Conservation (phyloP, 768 basidiomycete species). For the Dacryopinax spathularia region DNA sequence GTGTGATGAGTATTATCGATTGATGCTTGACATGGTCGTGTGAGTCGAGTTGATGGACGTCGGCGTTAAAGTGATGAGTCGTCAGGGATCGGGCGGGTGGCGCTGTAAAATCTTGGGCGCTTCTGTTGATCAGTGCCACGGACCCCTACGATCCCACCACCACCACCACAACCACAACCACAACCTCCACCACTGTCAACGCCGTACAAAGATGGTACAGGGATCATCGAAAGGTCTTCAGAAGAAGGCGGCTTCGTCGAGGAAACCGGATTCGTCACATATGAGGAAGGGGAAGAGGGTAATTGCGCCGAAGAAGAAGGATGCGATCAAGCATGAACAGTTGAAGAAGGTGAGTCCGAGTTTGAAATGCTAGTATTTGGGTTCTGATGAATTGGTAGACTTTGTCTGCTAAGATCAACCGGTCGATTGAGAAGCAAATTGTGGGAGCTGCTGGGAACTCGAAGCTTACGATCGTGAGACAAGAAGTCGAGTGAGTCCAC, state of each 20-base stretch:
- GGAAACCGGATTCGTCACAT: not conserved
- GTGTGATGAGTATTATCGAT: not conserved
- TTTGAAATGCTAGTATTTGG: not conserved
- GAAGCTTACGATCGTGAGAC: not conserved
- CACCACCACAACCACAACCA: not conserved
- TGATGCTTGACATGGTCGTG: not conserved
- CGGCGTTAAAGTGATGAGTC: not conserved
- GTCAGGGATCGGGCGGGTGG: not conserved
- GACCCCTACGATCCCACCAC: not conserved
- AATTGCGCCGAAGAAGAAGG: conserved; percentile 1
- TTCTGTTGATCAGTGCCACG: not conserved
- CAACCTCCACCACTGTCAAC: not conserved
- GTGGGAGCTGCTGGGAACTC: not conserved
- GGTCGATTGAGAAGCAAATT: not conserved
- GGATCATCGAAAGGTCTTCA: not conserved
- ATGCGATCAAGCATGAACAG: not conserved
- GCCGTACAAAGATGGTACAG: not conserved
- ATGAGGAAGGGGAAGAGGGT: not conserved
- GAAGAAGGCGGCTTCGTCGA: not conserved
- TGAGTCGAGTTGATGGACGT: not conserved
- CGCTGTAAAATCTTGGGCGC: not conserved
- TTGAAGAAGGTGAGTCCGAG: not conserved
- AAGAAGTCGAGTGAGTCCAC: not conserved
- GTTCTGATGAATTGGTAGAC: not conserved
- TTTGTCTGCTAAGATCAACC: not conserved